phyloP scores from a whole-genome alignment of 441 rosid genomes.

The Kokia cookei region DNA sequence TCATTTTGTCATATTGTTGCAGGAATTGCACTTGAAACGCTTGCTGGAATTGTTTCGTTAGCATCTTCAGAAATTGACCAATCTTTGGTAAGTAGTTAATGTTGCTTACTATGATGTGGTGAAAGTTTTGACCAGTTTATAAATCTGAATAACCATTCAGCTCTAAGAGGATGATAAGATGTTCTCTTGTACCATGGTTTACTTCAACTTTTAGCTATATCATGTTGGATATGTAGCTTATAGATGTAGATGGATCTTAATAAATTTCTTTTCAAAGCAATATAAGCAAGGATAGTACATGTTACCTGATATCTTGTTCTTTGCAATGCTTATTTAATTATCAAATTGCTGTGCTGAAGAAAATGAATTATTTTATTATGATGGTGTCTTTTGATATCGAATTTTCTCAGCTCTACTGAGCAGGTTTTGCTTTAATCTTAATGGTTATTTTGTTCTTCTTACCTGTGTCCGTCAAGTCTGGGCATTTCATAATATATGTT shows the following conservation, averaged over 20 bases:
- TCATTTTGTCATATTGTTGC: constrained; percentile 16
- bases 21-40: constrained; percentile 90
- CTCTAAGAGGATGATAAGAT: neutral
- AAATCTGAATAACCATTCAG: neutral
- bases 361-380: neutral
- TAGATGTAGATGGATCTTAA: neutral
- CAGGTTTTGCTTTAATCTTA: neutral
- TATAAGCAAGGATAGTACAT: neutral
- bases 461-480: neutral
- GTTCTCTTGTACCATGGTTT: neutral
- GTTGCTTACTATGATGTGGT: neutral
- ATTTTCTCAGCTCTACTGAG: neutral
- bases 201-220: neutral
- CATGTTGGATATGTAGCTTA: neutral
- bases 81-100: constrained; percentile 55
- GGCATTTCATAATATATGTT: neutral
- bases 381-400: neutral
- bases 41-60: constrained; percentile 78
- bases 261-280: neutral
- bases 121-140: neutral
- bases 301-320: neutral
- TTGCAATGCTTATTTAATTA: neutral
- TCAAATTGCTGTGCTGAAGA: neutral
- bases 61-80: constrained; percentile 75
- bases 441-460: neutral